Conservation (phyloP, 164 flowering plant genomes). For the Litsea cubeba region DNA sequence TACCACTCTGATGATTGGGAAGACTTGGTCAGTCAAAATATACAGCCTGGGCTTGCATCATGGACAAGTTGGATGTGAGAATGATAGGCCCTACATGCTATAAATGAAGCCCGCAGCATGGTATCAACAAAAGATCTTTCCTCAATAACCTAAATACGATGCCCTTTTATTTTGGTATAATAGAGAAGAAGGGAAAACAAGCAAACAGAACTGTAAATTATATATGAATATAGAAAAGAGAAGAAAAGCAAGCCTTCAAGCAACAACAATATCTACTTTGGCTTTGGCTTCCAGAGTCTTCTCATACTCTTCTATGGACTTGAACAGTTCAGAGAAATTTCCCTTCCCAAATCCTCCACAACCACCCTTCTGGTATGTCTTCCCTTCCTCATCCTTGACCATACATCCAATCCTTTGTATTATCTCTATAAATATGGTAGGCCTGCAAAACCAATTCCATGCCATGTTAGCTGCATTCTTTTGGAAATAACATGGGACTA, state of each 20-base stretch:
- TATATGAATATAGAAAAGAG: too few relatives aligned
- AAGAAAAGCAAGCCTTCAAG: background rate
- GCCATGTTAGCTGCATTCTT: background rate
- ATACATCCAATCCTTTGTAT: slow-evolving; percentile 89
- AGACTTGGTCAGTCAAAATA: too few relatives aligned
- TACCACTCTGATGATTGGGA: too few relatives aligned
- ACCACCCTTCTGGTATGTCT: slow-evolving; percentile 65
- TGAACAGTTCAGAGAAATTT: slow-evolving; percentile 83
- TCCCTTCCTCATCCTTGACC: slow-evolving; percentile 65
- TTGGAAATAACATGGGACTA: background rate
- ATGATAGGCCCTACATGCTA: too few relatives aligned
- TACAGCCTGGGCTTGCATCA: too few relatives aligned
- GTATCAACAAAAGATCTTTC: too few relatives aligned
- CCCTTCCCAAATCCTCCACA: slow-evolving; percentile 97
- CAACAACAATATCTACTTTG: background rate
- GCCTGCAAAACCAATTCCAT: slow-evolving; percentile 37
- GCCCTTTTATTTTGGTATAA: too few relatives aligned
- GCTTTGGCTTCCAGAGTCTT: slow-evolving; percentile 64
- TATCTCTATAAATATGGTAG: slow-evolving; percentile 83
- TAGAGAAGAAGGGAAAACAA: too few relatives aligned
- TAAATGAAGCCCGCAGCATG: too few relatives aligned
- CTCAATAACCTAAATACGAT: too few relatives aligned
- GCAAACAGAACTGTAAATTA: too few relatives aligned
- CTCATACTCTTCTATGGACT: slow-evolving; percentile 88
- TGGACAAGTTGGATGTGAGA: too few relatives aligned